phyloP scores from a whole-genome alignment of 805 yeast species.

The Wickerhamomyces chaumierensis region DNA sequence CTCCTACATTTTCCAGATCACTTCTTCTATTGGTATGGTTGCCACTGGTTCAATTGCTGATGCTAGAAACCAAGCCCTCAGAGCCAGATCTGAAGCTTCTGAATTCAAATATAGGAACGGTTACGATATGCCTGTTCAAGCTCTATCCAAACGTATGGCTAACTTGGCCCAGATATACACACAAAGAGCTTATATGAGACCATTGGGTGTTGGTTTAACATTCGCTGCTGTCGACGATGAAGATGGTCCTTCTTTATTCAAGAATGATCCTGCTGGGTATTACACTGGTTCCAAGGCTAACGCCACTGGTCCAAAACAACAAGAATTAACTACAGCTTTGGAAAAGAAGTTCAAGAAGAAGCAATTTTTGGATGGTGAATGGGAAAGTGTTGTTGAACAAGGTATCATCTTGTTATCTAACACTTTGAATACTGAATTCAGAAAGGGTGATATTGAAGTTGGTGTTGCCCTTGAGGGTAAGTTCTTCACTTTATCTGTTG shows the following conservation, averaged over 20 bases:
- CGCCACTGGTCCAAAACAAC: constrained; percentile 95
- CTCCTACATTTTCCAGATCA: constrained; percentile 73
- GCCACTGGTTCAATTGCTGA: constrained; percentile 96
- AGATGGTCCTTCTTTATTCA: constrained; percentile 78
- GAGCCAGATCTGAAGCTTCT: constrained; percentile 93
- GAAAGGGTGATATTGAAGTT: constrained; percentile 86
- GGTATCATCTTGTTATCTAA: constrained; percentile 81
- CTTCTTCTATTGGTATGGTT: constrained; percentile 76
- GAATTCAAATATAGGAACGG: constrained; percentile 93
- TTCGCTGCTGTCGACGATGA: constrained; percentile 84
- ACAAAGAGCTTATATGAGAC: constrained; percentile 98
- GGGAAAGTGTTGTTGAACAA: constrained; percentile 83
- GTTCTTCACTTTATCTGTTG: constrained; percentile 64
- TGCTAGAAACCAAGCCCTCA: constrained; percentile 77
- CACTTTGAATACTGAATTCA: constrained; percentile 83
- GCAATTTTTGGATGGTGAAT: constrained; percentile 61
- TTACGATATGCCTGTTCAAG: constrained; percentile 93
- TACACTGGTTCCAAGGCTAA: constrained; percentile 84
- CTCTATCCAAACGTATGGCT: constrained; percentile 89
- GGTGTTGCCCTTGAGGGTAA: constrained; percentile 72
- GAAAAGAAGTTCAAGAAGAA: constrained; percentile 83
- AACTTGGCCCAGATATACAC: constrained; percentile 92
- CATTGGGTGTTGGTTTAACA: constrained; percentile 88
- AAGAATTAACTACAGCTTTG: constrained; percentile 80
- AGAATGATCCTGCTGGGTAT: constrained; percentile 97